Evolutionary conservation across 345 rosid genomes (phyloP), one percentile per base, ranked within the genome.

Genomic region (Cardiospermum halicacabum): DNA sequence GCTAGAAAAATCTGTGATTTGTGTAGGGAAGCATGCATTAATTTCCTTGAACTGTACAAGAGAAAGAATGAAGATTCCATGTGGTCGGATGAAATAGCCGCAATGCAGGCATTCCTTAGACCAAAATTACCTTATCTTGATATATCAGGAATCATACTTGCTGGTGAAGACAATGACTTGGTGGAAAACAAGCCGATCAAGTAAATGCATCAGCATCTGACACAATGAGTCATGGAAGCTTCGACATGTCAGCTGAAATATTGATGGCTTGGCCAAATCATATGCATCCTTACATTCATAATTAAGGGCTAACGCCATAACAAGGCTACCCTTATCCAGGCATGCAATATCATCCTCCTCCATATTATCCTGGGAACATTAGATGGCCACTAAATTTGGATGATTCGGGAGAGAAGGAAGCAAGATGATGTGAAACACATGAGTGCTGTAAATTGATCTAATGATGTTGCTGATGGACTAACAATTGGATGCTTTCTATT

Each of bases 11-110:
- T 60, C 32, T 58, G 1, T 62, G 11, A 51, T 68, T 67, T 43
- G n/a, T 58, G 31, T 71, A 94, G 97, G 86, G 89, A 89, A 80
- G 99, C 99, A 50, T 94, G 99, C 81, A 53, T 87, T 48, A 85
- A 85, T 78, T 94, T 91, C 78, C 50, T 84, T 72, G 90, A 91
- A 40, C 75, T 94, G 68, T 94, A 97, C 91, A 89, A 89, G 85
- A 84, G 82, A 77, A 94, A 94, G 92, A 91, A 87, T 37, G 91
- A 91, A 77, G 99, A 94, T 74, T 81, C 89, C 62, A 83, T 82
- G 53, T 94, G 99, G 99, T 83, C 87, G 73, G 93, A 88, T 68
- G 97, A 94, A 76, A 78, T 94, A 57, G 92, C 96, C 0, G 97
- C 96, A 61, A 89, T 94, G 96, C 91, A 87, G 73, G 93, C 96